Evolutionary conservation across 441 rosid genomes (phyloP), one percentile per base, ranked within the genome.

Genomic region (Raphanus hybrid): DNA sequence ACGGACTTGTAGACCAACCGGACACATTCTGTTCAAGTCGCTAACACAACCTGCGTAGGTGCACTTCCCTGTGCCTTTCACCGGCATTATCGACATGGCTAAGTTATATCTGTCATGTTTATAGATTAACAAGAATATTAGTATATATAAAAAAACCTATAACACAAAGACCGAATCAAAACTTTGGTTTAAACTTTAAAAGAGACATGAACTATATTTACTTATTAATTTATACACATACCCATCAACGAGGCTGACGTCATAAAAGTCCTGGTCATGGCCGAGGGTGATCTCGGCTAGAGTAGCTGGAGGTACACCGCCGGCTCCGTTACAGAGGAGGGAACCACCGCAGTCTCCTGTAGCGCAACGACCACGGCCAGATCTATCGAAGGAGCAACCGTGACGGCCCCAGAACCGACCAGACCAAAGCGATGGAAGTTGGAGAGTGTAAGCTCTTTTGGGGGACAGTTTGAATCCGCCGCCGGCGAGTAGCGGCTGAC

Each of bases 391-490:
- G 70, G 84, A 57, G 84, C 98, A 93, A 35, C 92, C 92, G 35
- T 90, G 95, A 10, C 97, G 89, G 8, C 97, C 98, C 97, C 97
- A 91, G 80, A 93, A 85, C 6, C 98, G 93, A 70, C 98, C 95
- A 1, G 97, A 90, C 98, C 95, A 93, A 23, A 90, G 90, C 0
- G 92, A 50, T 0, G 95, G 97, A 43, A 91, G 86, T 3, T 68
- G 83, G 23, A 91, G 77, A 26, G 90, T 67, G 85, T 79, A 81
- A 60, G 90, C 88, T 73, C 81, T 90, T 78, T 84, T 86, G 5
- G 91, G 89, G 6, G 78, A 80, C 8, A 91, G 95, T 80, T 80
- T 84, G 81, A 93, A 89, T 10, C 98, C 98, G 0, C 97, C 97
- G 0, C 86, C 86, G 20, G 91, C 95, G 2, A 93, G 78, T 0